Base-by-base conservation (phyloP, 2,329 filamentous ascomycete genomes). In the Trichoderma arundinaceum region DNA sequence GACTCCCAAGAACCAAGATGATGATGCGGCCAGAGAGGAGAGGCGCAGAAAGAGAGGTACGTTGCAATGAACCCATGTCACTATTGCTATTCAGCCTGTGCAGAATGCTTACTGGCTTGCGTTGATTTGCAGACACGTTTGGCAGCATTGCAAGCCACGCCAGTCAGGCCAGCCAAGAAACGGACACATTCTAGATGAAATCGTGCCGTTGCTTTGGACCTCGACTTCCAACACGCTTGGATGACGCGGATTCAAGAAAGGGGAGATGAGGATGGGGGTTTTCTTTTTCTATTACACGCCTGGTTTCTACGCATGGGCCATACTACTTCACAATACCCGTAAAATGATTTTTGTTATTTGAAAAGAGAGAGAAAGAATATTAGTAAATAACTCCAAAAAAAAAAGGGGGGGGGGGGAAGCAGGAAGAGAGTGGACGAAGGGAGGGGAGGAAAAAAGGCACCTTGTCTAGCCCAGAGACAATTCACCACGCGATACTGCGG, bases 31-130 rank as follows among this genome's bases (percentile, higher is more conserved):
- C 8, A 76, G 76, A 62, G 80, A 81, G 32, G 83, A 84, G 67
- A 78, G 82, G 69, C 78, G 84, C 70, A 79, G 83, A 48, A 88
- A 88, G 79, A 81, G 86, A 82, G 83, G 86, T 88, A 78, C 73
- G 81, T 71, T 35, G 28, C 7, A n/a, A 56, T 41, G 22, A 22
- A 35, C 7, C n/a, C 2, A 32, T 33, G n/a, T 28, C 12, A 38
- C 4, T 3, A 38, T 35, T 52, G 12, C 22, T 33, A 6, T 43
- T 15, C 3, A 13, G n/a, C 17, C 8, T 12, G 5, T 3, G 17
- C 35, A 4, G 52, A 41, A 54, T 15, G 17, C 15, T 28, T 38
- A 38, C 54, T 59, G 22, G 58, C 33, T n/a, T 38, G 13, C 7
- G 15, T 28, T 1, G 12, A 32, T 49, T 35, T 28, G 8, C 15